Evolutionary conservation across 2,329 filamentous ascomycete genomes (phyloP).

Genomic region (Blastomyces parvus): DNA sequence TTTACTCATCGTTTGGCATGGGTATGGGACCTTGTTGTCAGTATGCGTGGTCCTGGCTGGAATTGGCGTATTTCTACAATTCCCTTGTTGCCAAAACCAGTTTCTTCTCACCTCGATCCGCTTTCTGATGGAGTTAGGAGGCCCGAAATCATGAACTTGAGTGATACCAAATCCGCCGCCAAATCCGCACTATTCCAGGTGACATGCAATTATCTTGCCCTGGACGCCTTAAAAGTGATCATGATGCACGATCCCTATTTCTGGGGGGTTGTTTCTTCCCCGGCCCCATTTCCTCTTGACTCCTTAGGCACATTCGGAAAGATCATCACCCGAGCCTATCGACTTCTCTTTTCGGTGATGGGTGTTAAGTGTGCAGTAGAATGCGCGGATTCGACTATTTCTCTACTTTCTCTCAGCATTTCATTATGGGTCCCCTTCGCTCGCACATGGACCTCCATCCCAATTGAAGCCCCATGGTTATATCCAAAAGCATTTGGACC

Average conservation of each 20-base stretch:
- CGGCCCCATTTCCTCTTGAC: constrained; percentile 36
- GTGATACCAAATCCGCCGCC: constrained; percentile 40
- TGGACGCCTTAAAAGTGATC: constrained; percentile 60
- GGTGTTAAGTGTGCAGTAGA: constrained; percentile 53
- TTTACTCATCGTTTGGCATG: constrained; percentile 49
- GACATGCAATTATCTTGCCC: constrained; percentile 51
- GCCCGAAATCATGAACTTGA: constrained; percentile 21
- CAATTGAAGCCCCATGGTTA: constrained; percentile 51
- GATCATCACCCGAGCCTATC: constrained; percentile 44
- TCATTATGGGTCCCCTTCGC: constrained; percentile 42
- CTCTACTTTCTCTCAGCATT: constrained; percentile 49
- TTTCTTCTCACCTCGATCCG: constrained; percentile 20
- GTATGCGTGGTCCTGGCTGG: constrained; percentile 53
- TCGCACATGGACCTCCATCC: constrained; percentile 50
- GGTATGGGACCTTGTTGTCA: constrained; percentile 48
- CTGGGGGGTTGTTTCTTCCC: constrained; percentile 45
- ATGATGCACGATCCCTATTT: constrained; percentile 76
- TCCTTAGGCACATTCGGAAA: constrained; percentile 35
- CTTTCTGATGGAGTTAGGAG: constrained; percentile 11
- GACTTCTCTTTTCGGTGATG: constrained; percentile 40
- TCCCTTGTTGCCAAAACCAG: constrained; percentile 24
- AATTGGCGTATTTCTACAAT: constrained; percentile 47
- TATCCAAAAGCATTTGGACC: constrained; percentile 51
- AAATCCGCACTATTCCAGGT: constrained; percentile 39
- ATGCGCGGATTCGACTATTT: constrained; percentile 50